Evolutionary conservation across 352 stramenopile genomes (phyloP), one percentile per base, ranked within the genome.

Genomic region (Pythium grandisporangium): DNA sequence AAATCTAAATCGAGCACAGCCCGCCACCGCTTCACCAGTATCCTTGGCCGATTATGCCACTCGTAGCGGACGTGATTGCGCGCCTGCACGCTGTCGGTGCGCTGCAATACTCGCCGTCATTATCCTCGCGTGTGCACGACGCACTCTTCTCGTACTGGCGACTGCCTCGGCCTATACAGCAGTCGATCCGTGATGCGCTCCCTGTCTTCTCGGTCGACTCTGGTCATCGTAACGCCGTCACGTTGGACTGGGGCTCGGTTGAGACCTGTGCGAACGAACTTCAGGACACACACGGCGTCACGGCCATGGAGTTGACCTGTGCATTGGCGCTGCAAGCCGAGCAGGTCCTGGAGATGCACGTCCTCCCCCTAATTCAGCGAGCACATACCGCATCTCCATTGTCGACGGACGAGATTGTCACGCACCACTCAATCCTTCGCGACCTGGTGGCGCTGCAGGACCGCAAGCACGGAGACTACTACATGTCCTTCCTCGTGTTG

Each of bases 81-180:
- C n/a, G n/a, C n/a, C n/a, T n/a, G 22, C 20, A 25, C 6, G 12
- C 25, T 16, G 20, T n/a, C n/a, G n/a, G 37, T 34, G 25, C 13
- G 8, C 22, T 38, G 33, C 16, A 6, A 11, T 45, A 48, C 43
- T 19, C 26, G 21, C 61, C 66, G 25, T 78, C 72, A n/a, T 51
- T 85, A 3, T 77, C 72, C 19, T 45, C 33, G 37, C 22, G 35
- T 4, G 72, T 85, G 1, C 30, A 69, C 5, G 55, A 81, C 24
- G 48, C 53, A 21, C 45, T 85, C 21, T 68, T 70, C 45, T 66
- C 64, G 1, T 83, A 55, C 51, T 85, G 69, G 66, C 61, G 60
- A 32, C 49, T 81, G 4, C 42, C 66, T 7, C 11, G 5, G 3
- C 21, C 22, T 12, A 24, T 34, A 25, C 51, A 38, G 13, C 42